These are phyloP conservation scores for Cercospora berteroae DNA, from an alignment of 2,329 filamentous ascomycete species.

Conservation along the genomic window DNA sequence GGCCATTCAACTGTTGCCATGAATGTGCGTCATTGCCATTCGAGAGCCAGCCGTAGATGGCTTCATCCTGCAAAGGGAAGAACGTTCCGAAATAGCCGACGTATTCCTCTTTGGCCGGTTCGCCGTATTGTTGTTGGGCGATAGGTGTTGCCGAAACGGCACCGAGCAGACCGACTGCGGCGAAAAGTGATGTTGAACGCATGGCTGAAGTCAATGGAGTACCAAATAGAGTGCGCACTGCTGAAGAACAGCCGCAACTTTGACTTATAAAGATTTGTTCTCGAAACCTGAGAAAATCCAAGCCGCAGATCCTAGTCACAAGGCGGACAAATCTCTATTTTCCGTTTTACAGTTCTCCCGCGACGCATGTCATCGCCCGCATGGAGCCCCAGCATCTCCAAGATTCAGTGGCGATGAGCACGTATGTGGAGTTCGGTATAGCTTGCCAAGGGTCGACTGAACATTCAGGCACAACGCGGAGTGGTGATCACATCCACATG, in stretches of 20 bases:
- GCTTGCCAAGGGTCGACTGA: neutral
- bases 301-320: neutral
- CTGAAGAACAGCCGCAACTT: neutral
- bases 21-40: conserved; percentile 24
- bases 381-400: neutral
- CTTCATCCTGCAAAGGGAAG: conserved; percentile 35
- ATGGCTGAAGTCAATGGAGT: neutral
- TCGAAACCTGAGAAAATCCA: neutral
- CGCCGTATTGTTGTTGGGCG: neutral
- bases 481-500: conserved; percentile 3
- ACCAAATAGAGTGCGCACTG: neutral
- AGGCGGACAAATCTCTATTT: neutral
- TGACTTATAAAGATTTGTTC: neutral
- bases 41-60: conserved; percentile 22
- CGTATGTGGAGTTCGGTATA: neutral
- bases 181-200: neutral
- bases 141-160: neutral
- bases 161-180: neutral
- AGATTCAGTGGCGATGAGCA: neutral
- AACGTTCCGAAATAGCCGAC: conserved; percentile 24
- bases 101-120: conserved; percentile 3
- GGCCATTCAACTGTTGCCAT: conserved; percentile 14
- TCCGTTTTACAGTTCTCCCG: neutral
- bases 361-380: neutral
- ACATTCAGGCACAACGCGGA: conserved; percentile 4